Percentiles rank a stretch among this genome's conserved stretches.
Conservation (phyloP, 2,329 filamentous ascomycete genomes). For the Hymenoscyphus fraxineus region DNA sequence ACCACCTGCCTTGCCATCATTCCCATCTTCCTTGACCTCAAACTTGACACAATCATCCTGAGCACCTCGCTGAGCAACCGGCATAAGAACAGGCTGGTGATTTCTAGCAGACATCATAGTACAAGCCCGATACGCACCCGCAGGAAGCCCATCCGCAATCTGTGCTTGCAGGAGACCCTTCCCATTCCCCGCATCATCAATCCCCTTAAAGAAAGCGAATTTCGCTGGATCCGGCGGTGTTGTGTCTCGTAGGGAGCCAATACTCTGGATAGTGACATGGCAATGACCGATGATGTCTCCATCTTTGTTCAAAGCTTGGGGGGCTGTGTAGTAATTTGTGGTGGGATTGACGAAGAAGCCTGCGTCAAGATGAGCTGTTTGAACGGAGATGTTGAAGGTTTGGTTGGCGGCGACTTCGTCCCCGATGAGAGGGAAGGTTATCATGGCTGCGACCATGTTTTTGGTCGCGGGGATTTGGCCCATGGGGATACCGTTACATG, state of each 20-base stretch:
- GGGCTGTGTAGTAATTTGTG: constrained; percentile 36
- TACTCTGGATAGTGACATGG: constrained; percentile 35
- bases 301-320: constrained; percentile 28
- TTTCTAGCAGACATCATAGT: constrained; percentile 39
- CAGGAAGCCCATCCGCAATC: constrained; percentile 36
- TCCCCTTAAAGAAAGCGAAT: constrained; percentile 39
- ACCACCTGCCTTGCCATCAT: constrained; percentile 7
- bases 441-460: constrained; percentile 25
- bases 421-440: constrained; percentile 19
- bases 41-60: constrained; percentile 42
- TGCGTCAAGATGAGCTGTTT: constrained; percentile 31
- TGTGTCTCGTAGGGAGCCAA: constrained; percentile 30
- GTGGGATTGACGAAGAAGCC: constrained; percentile 37
- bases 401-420: constrained; percentile 19
- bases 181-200: constrained; percentile 36
- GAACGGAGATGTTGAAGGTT: constrained; percentile 33
- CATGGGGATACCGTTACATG: constrained; percentile 47
- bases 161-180: constrained; percentile 35
- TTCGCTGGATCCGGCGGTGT: constrained; percentile 25
- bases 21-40: constrained; percentile 27
- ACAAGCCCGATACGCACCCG: constrained; percentile 40
- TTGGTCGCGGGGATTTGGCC: constrained; percentile 11
- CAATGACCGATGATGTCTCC: constrained; percentile 36
- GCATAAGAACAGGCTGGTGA: constrained; percentile 39
- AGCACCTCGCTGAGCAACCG: constrained; percentile 39